Base-by-base conservation (phyloP, 2,329 filamentous ascomycete genomes). In the Fusarium torreyae region DNA sequence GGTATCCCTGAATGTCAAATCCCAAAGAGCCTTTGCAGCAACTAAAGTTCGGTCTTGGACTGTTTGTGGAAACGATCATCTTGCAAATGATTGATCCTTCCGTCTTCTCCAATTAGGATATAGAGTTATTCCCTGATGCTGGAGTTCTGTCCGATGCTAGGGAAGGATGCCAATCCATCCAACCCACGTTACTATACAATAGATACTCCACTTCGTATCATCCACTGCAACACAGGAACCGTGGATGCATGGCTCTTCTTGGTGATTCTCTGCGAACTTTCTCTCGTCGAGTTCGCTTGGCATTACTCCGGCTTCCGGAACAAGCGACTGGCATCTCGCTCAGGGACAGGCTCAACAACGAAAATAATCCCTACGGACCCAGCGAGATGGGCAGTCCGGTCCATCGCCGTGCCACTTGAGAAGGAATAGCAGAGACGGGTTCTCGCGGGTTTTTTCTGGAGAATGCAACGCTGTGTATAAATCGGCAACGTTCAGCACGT, bases 251-350 rank as follows among this genome's bases (percentile, higher is more conserved):
- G 34, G 7, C 18, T 22, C 8, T 33, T 46, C 17, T 9, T 59
- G 34, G 24, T 40, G 17, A 18, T 38, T 33, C 24, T 24, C 11
- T 46, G 31, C 45, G 24, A 34, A 48, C 13, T 17, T 31, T 68
- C 48, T 38, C 24, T 44, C 40, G 51, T 28, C 10, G 18, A 22
- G 24, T 5, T 24, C 48, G 17, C 66, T 69, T 69, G 66, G 46
- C 60, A 69, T 69, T 57, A 52, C 43, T 58, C 61, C 61, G 66
- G 66, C 44, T 51, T 66, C 66, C 66, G 61, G 31, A 51, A 48
- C 51, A 43, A 52, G 43, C 31, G 22, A 57, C 28, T 39, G 59
- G 18, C 20, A 52, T 28, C 43, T 60, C 20, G 36, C 10, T 45
- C 22, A 13, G 26, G 42, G 42, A 28, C 22, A 40, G 17, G 53